Base-by-base conservation (phyloP, 768 basidiomycete genomes). In the Rhodosporidiobolus sp. region DNA sequence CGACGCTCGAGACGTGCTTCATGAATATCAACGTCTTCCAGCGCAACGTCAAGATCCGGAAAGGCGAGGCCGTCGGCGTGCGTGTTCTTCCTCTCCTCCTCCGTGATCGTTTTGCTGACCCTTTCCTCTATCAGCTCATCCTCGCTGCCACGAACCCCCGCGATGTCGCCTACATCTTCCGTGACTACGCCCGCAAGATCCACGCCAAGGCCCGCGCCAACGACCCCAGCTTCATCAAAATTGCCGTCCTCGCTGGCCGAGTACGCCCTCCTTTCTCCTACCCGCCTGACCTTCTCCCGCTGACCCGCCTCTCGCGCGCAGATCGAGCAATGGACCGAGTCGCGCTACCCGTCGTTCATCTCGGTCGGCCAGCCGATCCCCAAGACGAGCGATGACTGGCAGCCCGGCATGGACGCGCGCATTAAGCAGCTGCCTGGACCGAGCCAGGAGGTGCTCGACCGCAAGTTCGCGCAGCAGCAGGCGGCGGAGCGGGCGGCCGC, bases 311-410 rank as follows among this genome's bases (percentile, higher is more conserved):
- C 62, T 35, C 17, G n/a, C 16, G 9, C n/a, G 5, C 76, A 84
- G 92, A 91, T 98, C 80, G 94, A 97, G 77, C 87, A 88, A 82
- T 98, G 95, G 95, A 88, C 84, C 68, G 95, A 97, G 81, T 90
- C 88, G 76, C 85, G 94, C 81, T 99, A 91, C 83, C 95, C 95
- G 4, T 91, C 93, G 5, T 96, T 95, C 84, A 86, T 99, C 55
- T 11, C 24, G 19, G 38, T 68, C 26, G 72, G 72, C 45, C 34
- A 55, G 46, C 67, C 64, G 8, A 49, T 71, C 22, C 74, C 74
- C 10, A 49, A 35, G 10, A 65, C 74, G 35, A 24, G 28, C 4
- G 67, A 69, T 8, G 72, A 70, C 30, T 70, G 67, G 69, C 22
- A 24, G 17, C 72, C 72, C 5, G 71, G 74, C 20, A 59, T 43